Evolutionary conservation across 164 flowering plant species (phyloP), one percentile per base, ranked within the genome.

Genomic region (Chloranthus sessilifolius): DNA sequence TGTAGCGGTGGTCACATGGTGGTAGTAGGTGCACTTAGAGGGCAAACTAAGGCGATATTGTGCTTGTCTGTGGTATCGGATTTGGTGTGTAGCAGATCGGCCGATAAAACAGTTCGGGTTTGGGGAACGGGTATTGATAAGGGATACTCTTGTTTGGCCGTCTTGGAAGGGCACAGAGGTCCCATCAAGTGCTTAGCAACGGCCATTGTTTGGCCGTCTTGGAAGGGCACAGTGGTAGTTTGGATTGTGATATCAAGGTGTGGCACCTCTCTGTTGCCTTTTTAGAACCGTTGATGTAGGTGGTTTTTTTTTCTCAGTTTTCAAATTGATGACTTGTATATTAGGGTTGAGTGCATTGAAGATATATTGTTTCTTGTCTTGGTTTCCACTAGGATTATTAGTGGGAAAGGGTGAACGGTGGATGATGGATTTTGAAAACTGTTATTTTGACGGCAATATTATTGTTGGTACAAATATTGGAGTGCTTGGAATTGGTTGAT

Each of bases 111-210:
- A 0, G 64, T 91, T 0, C 74, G 96, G 58, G 60, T 91, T 15
- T 91, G 98, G 98, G 58, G 55, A 41, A 74, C 74, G 43, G 68
- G 72, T n/a, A 24, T 11, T 52, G 77, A 56, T 12, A 33, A 60
- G 12, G 46, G 52, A 34, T 77, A 75, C 56, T 52, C 64, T 12
- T 88, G 96, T 49, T 57, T 85, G 67, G 83, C 74, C 8, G 76
- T 91, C 7, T 41, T 91, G 55, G 83, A 82, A 67, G 98, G 96
- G 56, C 98, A 91, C 35, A 59, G 19, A 16, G 88, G 82, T 2
- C 92, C 98, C 2, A 73, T 91, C 23, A 87, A 88, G 80, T 85
- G 92, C 69, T 66, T 91, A 57, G 47, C 84, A 1, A 83, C 68
- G 11, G 60, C 68, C 10, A 4, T 44, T 14, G 74, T 68, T 50